phyloP scores from a whole-genome alignment of 371 early-diverging fungal species.

The Mortierella polycephala region DNA sequence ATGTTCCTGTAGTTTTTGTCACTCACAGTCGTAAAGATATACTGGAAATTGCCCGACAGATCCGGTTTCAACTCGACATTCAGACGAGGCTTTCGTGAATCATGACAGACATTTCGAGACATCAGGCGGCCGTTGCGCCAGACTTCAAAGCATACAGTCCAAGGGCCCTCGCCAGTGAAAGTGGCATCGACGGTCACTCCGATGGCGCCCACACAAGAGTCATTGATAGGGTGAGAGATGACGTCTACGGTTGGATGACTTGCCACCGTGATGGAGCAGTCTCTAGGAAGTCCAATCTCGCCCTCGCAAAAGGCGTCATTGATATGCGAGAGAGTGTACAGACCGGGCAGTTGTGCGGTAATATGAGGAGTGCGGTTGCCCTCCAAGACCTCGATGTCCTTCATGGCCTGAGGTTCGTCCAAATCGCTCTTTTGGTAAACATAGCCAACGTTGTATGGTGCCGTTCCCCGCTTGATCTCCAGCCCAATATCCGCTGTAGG shows the following conservation, averaged over 20 bases:
- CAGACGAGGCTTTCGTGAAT: constrained; percentile 41
- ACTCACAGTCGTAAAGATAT: constrained; percentile 43
- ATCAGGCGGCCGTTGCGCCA: constrained; percentile 15
- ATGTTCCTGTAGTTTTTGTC: constrained; percentile 32
- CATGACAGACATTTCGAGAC: constrained; percentile 21
- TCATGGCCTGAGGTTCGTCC: constrained; percentile 34
- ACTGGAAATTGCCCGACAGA: constrained; percentile 33
- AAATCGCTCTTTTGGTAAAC: constrained; percentile 46
- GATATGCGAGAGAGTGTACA: constrained; percentile 38
- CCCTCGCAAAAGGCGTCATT: constrained; percentile 42
- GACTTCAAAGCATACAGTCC: constrained; percentile 42
- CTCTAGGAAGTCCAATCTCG: constrained; percentile 29
- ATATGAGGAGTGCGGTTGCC: constrained; percentile 7
- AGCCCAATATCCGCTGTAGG: constrained; percentile 23
- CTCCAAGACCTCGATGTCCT: constrained; percentile 21
- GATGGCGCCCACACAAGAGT: constrained; percentile 49
- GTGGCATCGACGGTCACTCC: constrained; percentile 47
- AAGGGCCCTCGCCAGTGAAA: constrained; percentile 48
- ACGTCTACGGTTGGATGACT: constrained; percentile 38
- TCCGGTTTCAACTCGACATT: constrained; percentile 39
- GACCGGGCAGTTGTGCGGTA: constrained; percentile 28
- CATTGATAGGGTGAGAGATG: constrained; percentile 39
- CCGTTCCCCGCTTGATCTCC: constrained; percentile 22
- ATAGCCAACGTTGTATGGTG: constrained; percentile 37
- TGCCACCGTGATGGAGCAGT: constrained; percentile 42